Evolutionary conservation across 1,284 basidiomycete species (phyloP).

Genomic region (Volvariella volvacea): DNA sequence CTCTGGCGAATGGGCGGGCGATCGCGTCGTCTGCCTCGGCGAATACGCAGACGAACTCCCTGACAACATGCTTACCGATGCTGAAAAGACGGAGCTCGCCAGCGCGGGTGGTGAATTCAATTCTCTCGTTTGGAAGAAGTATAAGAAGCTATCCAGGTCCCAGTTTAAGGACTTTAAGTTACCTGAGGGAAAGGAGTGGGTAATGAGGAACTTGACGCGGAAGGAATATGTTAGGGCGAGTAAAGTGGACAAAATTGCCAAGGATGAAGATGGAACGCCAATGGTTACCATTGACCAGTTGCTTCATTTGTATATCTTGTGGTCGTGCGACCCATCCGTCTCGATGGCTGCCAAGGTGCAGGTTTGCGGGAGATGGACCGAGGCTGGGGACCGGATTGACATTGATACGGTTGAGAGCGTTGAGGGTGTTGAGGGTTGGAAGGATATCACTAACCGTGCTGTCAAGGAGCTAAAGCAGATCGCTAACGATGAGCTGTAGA

Average conservation of each 20-base stretch:
- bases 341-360: slow-evolving; percentile 1
- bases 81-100: slow-evolving; percentile 1
- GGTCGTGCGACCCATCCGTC: slow-evolving; percentile 8
- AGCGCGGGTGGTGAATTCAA: neutral
- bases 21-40: slow-evolving; percentile 11
- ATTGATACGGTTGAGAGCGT: slow-evolving; percentile 8
- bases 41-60: slow-evolving; percentile 11
- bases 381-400: slow-evolving; percentile 12
- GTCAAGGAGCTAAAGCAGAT: neutral
- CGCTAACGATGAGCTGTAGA: too few species aligned
- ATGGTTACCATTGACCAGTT: neutral
- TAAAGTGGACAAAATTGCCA: slow-evolving; percentile 1
- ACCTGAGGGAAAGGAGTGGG: slow-evolving; percentile 6
- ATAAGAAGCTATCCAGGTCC: neutral
- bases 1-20: slow-evolving; percentile 8
- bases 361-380: slow-evolving; percentile 9
- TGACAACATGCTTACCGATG: slow-evolving; percentile 5
- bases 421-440: slow-evolving; percentile 5
- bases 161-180: neutral
- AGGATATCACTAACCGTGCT: slow-evolving; percentile 4
- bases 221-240: slow-evolving; percentile 13
- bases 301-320: slow-evolving; percentile 9
- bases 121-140: neutral
- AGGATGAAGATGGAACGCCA: neutral
- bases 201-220: slow-evolving; percentile 15